phyloP scores from a whole-genome alignment of 2,329 filamentous ascomycete species.

The Xylaria polymorpha region DNA sequence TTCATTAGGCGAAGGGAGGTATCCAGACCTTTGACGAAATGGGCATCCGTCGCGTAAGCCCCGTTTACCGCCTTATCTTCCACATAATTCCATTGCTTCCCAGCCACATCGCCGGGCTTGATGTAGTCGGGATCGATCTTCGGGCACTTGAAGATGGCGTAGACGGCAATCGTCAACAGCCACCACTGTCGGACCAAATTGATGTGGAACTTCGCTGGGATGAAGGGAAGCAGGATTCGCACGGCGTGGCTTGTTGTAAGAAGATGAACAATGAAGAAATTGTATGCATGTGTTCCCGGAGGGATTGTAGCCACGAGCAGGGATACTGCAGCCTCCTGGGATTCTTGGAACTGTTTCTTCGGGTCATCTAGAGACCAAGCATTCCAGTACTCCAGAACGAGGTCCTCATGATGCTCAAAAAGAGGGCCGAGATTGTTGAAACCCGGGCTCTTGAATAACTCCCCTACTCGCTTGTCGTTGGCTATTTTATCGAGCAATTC shows the following conservation, averaged over 20 bases:
- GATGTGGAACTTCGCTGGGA: slow-evolving; percentile 79
- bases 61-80: slow-evolving; percentile 76
- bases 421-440: slow-evolving; percentile 73
- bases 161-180: slow-evolving; percentile 82
- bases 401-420: slow-evolving; percentile 74
- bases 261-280: slow-evolving; percentile 85
- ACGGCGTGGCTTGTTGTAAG: slow-evolving; percentile 90
- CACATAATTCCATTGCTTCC: slow-evolving; percentile 81
- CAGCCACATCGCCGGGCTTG: slow-evolving; percentile 67
- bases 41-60: slow-evolving; percentile 75
- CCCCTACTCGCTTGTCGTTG: slow-evolving; percentile 76
- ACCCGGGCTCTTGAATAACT: slow-evolving; percentile 69
- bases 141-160: slow-evolving; percentile 80
- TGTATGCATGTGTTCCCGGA: slow-evolving; percentile 73
- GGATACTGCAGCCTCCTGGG: slow-evolving; percentile 70
- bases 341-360: slow-evolving; percentile 78
- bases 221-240: slow-evolving; percentile 81
- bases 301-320: slow-evolving; percentile 71
- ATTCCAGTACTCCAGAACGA: slow-evolving; percentile 90
- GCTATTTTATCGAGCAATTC: slow-evolving; percentile 78
- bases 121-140: slow-evolving; percentile 75
- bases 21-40: slow-evolving; percentile 82
- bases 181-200: slow-evolving; percentile 87
- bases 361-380: slow-evolving; percentile 81
- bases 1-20: neutral